Base-by-base conservation (phyloP, 257 asterid genomes). In the Capsicum pubescens region DNA sequence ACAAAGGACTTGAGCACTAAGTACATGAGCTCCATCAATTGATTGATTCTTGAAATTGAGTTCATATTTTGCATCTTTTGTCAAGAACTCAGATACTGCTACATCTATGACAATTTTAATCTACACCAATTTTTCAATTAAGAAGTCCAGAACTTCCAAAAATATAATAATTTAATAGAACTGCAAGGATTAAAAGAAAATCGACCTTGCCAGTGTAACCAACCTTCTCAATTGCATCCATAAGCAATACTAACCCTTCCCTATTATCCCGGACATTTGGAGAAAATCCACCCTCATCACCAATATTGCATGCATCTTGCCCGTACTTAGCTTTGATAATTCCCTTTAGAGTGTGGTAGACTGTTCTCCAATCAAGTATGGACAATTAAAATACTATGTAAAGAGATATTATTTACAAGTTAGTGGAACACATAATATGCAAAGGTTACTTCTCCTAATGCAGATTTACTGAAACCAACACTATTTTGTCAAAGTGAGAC, bases 281-380 rank as follows among this genome's bases (percentile, higher is more conserved):
- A 87, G 99, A 98, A 63, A 96, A 94, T 83, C 99, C 99, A 86
- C 99, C 99, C 88, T 96, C 99, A 83, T 96, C 99, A 56, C 99
- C 99, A 2, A 96, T 98, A 84, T 96, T 96, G 92, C 99, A 96
- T 39, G 99, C 99, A 90, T 96, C 99, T 90, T 96, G 99, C 58
- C 99, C 99, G 50, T 96, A 96, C 87, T 96, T 96, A 36, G 97
- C 91, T 88, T 96, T 96, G 90, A 96, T 96, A 68, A 96, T 94
- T 87, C 99, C 99, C 91, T 96, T 96, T 69, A 96, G 89, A 52
- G 82, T 89, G 89, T 96, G 99, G 85, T 96, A 96, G 82, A 96
- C 99, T 94, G 98, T 86, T 69, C n/a, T 8, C 48, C 81, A 26
- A 76, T 76, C 48, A 8, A 50, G 80, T 14, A 48, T 8, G 26